Evolutionary conservation across 495 filamentous ascomycete genomes (phyloP).

Genomic region (Penicillium silybi): DNA sequence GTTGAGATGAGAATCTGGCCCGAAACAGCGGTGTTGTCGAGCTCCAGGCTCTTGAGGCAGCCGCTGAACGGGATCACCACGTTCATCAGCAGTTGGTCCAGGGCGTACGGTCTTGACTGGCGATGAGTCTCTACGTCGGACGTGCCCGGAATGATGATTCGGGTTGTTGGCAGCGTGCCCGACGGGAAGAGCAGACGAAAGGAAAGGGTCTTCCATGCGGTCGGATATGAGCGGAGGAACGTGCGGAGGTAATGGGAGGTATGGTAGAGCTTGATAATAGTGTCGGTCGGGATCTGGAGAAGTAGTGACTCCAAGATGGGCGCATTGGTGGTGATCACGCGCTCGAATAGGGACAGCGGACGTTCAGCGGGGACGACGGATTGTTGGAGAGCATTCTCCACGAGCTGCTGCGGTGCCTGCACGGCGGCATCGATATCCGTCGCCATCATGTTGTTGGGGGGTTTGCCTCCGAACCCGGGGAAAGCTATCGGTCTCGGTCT

Average conservation of each 20-base stretch:
- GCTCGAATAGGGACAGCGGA: conserved; percentile 47
- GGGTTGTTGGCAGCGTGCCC: conserved; percentile 30
- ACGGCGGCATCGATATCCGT: conserved; percentile 8
- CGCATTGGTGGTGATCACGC: conserved; percentile 50
- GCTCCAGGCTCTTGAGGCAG: conserved; percentile 52
- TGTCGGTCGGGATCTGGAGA: conserved; percentile 52
- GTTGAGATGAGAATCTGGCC: conserved; percentile 52
- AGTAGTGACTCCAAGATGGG: conserved; percentile 56
- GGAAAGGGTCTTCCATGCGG: conserved; percentile 58
- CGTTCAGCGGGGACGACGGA: conserved; percentile 25
- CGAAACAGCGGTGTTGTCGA: conserved; percentile 60
- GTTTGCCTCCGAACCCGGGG: conserved; percentile 10
- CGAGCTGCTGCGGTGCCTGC: conserved; percentile 16
- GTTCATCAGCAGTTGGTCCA: conserved; percentile 54
- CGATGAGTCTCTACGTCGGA: conserved; percentile 37
- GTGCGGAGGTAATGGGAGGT: conserved; percentile 51
- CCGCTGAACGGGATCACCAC: conserved; percentile 53
- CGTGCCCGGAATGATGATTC: conserved; percentile 32
- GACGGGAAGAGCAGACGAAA: conserved; percentile 52
- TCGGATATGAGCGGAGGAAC: conserved; percentile 54
- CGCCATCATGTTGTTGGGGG: conserved; percentile 14
- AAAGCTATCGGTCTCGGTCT: conserved; percentile 5
- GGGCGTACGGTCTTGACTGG: conserved; percentile 52
- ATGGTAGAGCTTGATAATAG: conserved; percentile 56
- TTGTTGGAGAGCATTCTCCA: conserved; percentile 28